Evolutionary conservation across 768 basidiomycete species (phyloP).

Genomic region (Mycena amicta): DNA sequence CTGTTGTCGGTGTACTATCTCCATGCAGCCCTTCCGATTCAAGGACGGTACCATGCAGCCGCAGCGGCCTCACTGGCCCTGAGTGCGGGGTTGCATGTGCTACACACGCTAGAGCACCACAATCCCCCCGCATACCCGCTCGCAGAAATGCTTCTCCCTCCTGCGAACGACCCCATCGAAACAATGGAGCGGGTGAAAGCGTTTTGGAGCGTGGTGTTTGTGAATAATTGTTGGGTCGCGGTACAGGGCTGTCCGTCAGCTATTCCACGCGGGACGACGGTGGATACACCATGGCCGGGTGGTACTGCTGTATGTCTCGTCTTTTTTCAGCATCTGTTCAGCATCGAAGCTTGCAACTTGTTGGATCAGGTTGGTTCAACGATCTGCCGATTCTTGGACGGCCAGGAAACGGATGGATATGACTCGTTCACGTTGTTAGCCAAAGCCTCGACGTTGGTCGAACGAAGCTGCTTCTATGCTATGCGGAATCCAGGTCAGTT

Average conservation of each 20-base stretch:
- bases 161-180: neutral
- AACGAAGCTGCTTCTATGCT: constrained; percentile 8
- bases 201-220: constrained; percentile 12
- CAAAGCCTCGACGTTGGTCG: constrained; percentile 14
- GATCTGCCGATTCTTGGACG: constrained; percentile 8
- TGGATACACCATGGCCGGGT: constrained; percentile 9
- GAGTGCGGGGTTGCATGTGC: constrained; percentile 52
- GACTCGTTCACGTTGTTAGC: constrained; percentile 1
- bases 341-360: too few relatives aligned
- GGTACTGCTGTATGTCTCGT: neutral
- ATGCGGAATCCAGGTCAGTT: too few relatives aligned
- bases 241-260: constrained; percentile 1
- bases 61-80: constrained; percentile 52
- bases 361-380: constrained; percentile 3
- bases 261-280: neutral
- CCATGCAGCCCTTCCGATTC: constrained; percentile 47
- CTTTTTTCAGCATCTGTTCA: too few relatives aligned
- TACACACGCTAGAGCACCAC: neutral
- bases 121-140: neutral
- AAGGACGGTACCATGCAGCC: constrained; percentile 53
- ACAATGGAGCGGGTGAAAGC: constrained; percentile 5
- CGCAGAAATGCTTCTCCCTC: neutral
- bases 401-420: constrained; percentile 10
- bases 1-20: constrained; percentile 55
- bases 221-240: constrained; percentile 16